Evolutionary conservation across 371 early-diverging fungal species (phyloP).

Genomic region (Batkoa obscura): DNA sequence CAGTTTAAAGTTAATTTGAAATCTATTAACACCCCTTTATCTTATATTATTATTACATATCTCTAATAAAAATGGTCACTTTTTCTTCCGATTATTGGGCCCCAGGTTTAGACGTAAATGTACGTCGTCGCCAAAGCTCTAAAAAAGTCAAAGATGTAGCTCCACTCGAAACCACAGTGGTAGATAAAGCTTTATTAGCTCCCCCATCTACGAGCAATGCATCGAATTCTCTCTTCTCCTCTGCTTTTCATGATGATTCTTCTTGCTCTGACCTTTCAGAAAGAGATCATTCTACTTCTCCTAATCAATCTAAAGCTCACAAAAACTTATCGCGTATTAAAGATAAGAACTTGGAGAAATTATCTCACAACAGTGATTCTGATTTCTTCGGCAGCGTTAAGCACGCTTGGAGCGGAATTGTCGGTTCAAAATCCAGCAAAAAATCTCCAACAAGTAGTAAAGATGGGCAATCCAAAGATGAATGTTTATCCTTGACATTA

Average conservation of each 20-base stretch:
- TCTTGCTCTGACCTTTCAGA: not conserved
- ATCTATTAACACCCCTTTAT: too few species aligned
- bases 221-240: not conserved
- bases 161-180: not conserved
- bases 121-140: conserved; percentile 14
- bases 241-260: not conserved
- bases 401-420: not conserved
- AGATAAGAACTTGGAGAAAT: too few species aligned
- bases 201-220: not conserved
- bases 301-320: not conserved
- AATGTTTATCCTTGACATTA: not conserved
- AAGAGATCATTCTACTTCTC: not conserved
- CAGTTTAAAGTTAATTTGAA: too few species aligned
- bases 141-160: too few species aligned
- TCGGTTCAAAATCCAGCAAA: conserved; percentile 10
- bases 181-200: not conserved
- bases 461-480: not conserved
- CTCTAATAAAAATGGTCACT: too few species aligned
- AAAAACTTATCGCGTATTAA: too few species aligned
- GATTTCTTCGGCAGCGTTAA: not conserved
- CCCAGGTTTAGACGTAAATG: conserved; percentile 20
- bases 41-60: too few species aligned
- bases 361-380: not conserved
- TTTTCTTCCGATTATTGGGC: conserved; percentile 27
- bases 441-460: not conserved